Evolutionary conservation across 2,329 filamentous ascomycete genomes (phyloP), one percentile per base, ranked within the genome.

Genomic region (Alternaria viburni): DNA sequence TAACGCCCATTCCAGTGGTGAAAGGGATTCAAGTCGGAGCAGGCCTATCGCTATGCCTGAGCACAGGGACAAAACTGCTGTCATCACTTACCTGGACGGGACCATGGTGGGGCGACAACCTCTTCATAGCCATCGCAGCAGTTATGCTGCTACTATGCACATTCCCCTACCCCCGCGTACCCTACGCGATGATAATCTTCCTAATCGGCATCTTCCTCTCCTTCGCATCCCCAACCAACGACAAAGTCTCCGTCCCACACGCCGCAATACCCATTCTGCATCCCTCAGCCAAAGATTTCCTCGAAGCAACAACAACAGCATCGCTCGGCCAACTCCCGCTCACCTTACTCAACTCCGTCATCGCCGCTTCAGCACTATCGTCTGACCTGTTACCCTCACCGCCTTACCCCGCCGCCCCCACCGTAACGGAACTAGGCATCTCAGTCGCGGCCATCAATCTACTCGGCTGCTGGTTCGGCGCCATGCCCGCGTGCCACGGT

Each of bases 21-120:
- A 97, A 97, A 77, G 95, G 95, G 28, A 97, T 98, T 69, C 96
- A 98, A 80, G 88, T 97, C 51, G 95, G 95, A 41, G 95, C 95
- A 5, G 95, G 95, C 2, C 83, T 98, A 51, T 93, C 91, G 15
- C 86, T 98, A 15, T 87, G 93, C 57, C 86, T 97, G 61, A 91
- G 92, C 12, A 92, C 93, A 8, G 93, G 92, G 4, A 72, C 75
- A 3, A 84, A 85, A 0, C 85, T 96, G 61, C 84, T 96, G 12
- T 83, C 86, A 17, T 88, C 88, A 3, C 83, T 97, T 5, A 83
- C 84, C 12, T 97, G 93, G 93, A 81, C 84, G 1, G 76, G 81
- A 5, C 88, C 91, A 0, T 86, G 84, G 46, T 88, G 87, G 80
- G 86, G 90, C 7, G 93, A 97, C 79, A 97, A 96, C 77, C 86